phyloP scores from a whole-genome alignment of 2,329 filamentous ascomycete genomes.

The Clarireedia monteithiana region DNA sequence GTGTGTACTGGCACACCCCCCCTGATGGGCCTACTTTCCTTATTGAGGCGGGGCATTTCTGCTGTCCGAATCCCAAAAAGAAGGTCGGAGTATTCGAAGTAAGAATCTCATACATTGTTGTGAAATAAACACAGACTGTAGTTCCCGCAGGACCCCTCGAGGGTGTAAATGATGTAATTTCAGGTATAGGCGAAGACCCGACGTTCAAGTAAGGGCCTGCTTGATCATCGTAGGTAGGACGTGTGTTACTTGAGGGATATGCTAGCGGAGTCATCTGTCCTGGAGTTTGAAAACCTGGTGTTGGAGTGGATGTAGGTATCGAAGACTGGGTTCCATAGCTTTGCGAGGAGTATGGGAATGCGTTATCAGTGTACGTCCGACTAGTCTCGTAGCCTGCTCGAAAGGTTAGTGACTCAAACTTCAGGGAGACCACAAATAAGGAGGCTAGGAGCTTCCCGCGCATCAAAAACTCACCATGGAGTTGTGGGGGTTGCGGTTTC shows the following conservation, averaged over 20 bases:
- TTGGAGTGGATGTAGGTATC: conserved; percentile 32
- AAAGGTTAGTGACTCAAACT: conserved; percentile 12
- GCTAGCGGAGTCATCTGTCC: conserved; percentile 24
- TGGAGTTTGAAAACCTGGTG: conserved; percentile 23
- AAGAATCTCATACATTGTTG: conserved; percentile 67
- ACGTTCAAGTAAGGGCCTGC: conserved; percentile 60
- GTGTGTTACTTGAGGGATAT: conserved; percentile 39
- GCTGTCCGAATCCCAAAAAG: conserved; percentile 69
- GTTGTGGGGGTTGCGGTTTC: conserved; percentile 66
- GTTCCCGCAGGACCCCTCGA: conserved; percentile 60
- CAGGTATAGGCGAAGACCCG: conserved; percentile 49
- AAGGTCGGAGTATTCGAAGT: conserved; percentile 48
- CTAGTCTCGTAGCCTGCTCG: conserved; percentile 25
- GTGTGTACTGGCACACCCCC: conserved; percentile 59
- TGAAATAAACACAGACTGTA: conserved; percentile 65
- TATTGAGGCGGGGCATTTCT: conserved; percentile 61
- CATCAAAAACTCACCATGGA: conserved; percentile 65
- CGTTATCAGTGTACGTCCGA: conserved; percentile 32
- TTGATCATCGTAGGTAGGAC: conserved; percentile 50
- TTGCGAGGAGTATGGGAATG: conserved; percentile 40
- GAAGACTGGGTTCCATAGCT: conserved; percentile 41
- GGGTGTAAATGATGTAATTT: conserved; percentile 65
- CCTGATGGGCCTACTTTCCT: conserved; percentile 52
- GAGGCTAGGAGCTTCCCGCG: background rate
- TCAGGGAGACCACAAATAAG: background rate